Percentiles rank a stretch among this genome's conserved stretches.
Conservation (phyloP, 2,329 filamentous ascomycete genomes). For the Pseudopithomyces chartarum region DNA sequence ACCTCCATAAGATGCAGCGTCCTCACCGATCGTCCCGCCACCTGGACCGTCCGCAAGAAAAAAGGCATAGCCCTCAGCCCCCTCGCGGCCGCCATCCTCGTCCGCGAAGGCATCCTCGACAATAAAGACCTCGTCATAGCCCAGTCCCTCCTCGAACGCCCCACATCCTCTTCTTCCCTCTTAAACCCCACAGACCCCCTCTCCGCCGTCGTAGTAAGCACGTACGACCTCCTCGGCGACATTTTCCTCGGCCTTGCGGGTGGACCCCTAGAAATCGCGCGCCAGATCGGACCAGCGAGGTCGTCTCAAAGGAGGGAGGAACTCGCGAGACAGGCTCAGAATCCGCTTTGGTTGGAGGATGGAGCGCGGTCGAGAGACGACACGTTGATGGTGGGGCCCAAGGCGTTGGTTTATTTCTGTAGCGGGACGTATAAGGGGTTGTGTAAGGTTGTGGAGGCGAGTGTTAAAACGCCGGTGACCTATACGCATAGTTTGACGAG, state of each 20-base stretch:
- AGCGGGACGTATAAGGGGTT: conserved; percentile 69
- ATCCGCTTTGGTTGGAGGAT: not conserved
- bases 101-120: conserved; percentile 29
- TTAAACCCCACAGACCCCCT: conserved; percentile 31
- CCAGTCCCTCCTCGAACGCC: conserved; percentile 3
- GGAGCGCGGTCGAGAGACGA: not conserved
- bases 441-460: conserved; percentile 69
- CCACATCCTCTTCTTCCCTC: conserved; percentile 3
- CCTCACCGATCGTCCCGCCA: conserved; percentile 27
- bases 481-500: conserved; percentile 78
- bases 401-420: conserved; percentile 56
- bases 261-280: conserved; percentile 25
- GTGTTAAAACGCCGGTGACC: conserved; percentile 78
- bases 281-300: conserved; percentile 18
- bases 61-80: conserved; percentile 30
- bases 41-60: conserved; percentile 30
- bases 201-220: conserved; percentile 23
- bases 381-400: conserved; percentile 5
- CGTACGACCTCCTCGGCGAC: conserved; percentile 29
- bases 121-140: conserved; percentile 35
- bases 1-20: conserved; percentile 28
- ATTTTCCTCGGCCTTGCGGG: conserved; percentile 25
- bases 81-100: conserved; percentile 33
- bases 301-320: conserved; percentile 5
- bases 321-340: not conserved